Percentiles rank a stretch among this genome's conserved stretches.
phyloP scores from a whole-genome alignment of 148 eudicot genomes.

The Amaranthus palmeri region DNA sequence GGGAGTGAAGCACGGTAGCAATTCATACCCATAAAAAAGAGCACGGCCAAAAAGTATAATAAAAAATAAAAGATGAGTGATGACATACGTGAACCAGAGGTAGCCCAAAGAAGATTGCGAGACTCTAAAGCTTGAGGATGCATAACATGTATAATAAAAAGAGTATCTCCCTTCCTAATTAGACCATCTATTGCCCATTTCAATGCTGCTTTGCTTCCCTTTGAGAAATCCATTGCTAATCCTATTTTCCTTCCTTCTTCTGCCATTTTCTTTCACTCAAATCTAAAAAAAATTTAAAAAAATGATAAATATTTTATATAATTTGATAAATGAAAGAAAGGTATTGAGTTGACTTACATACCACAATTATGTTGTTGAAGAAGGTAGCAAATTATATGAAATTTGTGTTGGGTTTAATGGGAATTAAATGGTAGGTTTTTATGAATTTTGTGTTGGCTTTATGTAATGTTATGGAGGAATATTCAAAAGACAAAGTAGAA shows the following conservation, averaged over 20 bases:
- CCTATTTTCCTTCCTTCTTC: conserved; percentile 33
- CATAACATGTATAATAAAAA: conserved; percentile 27
- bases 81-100: conserved; percentile 38
- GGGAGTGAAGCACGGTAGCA: too few relatives aligned
- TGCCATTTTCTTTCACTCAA: neutral
- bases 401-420: neutral
- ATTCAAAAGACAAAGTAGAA: neutral
- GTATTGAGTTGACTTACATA: neutral
- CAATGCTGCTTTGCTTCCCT: conserved; percentile 43
- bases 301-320: neutral
- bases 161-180: conserved; percentile 23
- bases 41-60: neutral
- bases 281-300: neutral
- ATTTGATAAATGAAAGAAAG: neutral
- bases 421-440: neutral
- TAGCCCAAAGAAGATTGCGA: conserved; percentile 39
- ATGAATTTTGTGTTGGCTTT: neutral
- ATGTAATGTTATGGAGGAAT: neutral
- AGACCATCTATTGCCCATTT: conserved; percentile 40
- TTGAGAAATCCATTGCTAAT: conserved; percentile 44
- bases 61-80: neutral
- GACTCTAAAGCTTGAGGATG: conserved; percentile 27
- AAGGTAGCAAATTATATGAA: neutral
- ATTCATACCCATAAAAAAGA: too few relatives aligned
- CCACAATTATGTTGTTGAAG: neutral